Base-by-base conservation (phyloP, 441 rosid genomes). In the Adansonia rubrostipa region DNA sequence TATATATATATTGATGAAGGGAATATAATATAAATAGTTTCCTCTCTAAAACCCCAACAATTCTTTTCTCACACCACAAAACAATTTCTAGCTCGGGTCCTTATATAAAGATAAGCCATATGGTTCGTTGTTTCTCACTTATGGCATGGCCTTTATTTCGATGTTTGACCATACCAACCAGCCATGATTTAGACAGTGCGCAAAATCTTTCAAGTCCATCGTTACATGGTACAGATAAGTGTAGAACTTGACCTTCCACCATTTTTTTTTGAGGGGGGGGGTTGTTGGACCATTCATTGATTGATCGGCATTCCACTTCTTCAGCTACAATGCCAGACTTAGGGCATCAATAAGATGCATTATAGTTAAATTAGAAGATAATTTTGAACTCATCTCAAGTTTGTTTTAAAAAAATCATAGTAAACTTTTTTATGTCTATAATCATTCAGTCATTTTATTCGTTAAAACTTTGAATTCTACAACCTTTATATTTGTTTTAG, bases 221-320 rank as follows among this genome's bases (percentile, higher is more conserved):
- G 44, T 13, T 63, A 13, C 76, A 53, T 50, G 62, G 9, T 56
- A 14, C 40, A 58, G 53, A n/a, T 45, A 33, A 3, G 14, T 60
- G 6, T 9, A 5, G 2, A 50, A 57, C 50, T 70, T 50, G 77
- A 72, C 77, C 28, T 72, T 72, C 72, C 80, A 71, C 77, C 78
- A 67, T 45, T 28, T 24, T 57, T 57, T 58, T 9, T 57, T 28
- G 33, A 3, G 33, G 62, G 28, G 62, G 33, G 33, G 33, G 33
- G 33, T 1, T 3, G 9, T 47, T 66, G 77, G 67, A 66, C 74
- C 74, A 67, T 19, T 48, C 51, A 4, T 58, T 14, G 53, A 60
- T 17, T 58, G 15, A 13, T 24, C 19, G 10, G 11, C 28, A 57
- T 57, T 57, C 62, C 7, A 7, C 62, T 6, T 17, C 62, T 57